A percentile compares a stretch with the other conserved stretches of the same genome.
These are phyloP conservation scores for Pleoardoris graminearum DNA, from an alignment of 2,329 filamentous ascomycete species.

Conservation along the genomic window DNA sequence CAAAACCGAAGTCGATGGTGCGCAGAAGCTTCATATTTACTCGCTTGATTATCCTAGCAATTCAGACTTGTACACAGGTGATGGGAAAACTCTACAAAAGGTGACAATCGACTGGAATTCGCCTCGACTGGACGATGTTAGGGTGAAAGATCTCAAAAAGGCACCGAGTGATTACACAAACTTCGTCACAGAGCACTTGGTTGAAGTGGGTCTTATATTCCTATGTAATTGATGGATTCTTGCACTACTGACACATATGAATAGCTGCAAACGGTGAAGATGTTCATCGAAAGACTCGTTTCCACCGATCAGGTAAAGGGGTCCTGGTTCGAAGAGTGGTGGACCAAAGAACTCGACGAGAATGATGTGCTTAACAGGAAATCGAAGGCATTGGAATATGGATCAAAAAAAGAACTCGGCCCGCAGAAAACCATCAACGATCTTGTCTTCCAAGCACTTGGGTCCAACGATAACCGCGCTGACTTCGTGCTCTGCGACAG, in stretches of 20 bases:
- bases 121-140: neutral
- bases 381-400: neutral
- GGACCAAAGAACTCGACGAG: neutral
- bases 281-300: neutral
- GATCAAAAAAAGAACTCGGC: neutral
- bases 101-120: neutral
- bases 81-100: neutral
- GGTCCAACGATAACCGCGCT: neutral
- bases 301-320: neutral
- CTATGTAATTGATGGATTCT: neutral
- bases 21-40: neutral
- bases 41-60: constrained; percentile 1
- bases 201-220: neutral
- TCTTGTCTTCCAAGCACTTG: neutral
- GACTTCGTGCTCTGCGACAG: constrained; percentile 1
- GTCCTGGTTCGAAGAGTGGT: neutral
- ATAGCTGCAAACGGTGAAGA: neutral
- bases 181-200: neutral
- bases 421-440: neutral
- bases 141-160: neutral
- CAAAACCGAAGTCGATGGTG: neutral
- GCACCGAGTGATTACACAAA: neutral
- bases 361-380: neutral
- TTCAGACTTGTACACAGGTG: neutral
- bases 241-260: neutral